Evolutionary conservation across 202 grass and related monocot species (phyloP), one percentile per base, ranked within the genome.

Genomic region (Panicum hallii): DNA sequence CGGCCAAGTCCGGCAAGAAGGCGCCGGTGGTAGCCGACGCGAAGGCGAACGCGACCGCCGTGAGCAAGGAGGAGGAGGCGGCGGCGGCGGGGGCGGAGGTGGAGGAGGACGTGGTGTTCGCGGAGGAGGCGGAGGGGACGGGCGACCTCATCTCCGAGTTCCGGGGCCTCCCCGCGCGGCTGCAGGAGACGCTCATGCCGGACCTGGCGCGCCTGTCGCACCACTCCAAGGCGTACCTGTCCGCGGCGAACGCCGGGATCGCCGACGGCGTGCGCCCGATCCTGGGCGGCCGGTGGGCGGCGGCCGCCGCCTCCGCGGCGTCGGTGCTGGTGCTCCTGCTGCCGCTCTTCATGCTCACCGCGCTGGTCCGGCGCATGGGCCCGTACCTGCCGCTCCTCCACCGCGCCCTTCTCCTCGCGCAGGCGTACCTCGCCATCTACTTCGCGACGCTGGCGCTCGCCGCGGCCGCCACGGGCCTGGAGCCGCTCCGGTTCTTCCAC

Each of bases 341-440:
- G 22, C 93, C 91, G 16, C 84, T 99, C 4, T 90, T 87, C 78
- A 88, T 96, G 67, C 90, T 99, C 53, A 81, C 87, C 15, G 89
- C 88, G 65, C 84, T 94, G 22, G 88, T 99, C 14, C 89, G 86
- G 1, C 91, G 90, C 26, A 84, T 96, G 69, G 88, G 85, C 20
- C 79, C 90, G 4, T 97, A 86, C 90, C 91, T 99, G 44, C 91
- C 93, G 54, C 67, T 99, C 22, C 90, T 99, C 75, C 93, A 91
- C 73, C 84, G 87, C 68, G 80, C 90, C 38, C 91, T 99, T 45
- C 61, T 96, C 57, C 91, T 99, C 76, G 85, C 91, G 79, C 97
- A 99, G 90, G 91, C 97, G 30, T 99, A 97, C 84, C 97, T 99
- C 23, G 93, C 97, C 83, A 99, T 99, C 84, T 99, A 99, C 90